A percentile compares a stretch with the other conserved stretches of the same genome.
phyloP scores from a whole-genome alignment of 2,329 filamentous ascomycete species.

The Talaromyces islandicus region DNA sequence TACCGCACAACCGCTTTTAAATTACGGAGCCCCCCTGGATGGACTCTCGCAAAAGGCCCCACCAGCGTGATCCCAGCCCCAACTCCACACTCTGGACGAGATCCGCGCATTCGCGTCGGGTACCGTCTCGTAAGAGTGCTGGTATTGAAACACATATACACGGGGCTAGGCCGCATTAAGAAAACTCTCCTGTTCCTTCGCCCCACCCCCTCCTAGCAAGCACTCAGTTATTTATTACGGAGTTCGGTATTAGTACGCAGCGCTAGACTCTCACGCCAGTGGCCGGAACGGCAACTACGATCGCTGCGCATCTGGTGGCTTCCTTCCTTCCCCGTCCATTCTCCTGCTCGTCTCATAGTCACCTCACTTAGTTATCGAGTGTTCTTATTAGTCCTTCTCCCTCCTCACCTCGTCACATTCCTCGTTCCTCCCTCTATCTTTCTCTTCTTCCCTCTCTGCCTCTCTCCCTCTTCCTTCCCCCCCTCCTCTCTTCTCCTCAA shows the following conservation, averaged over 20 bases:
- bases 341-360: not conserved
- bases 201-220: not conserved
- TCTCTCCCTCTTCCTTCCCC: not conserved
- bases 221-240: not conserved
- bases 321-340: slow-evolving; percentile 6
- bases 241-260: not conserved
- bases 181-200: slow-evolving; percentile 1
- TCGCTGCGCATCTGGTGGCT: slow-evolving; percentile 10
- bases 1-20: not conserved
- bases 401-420: slow-evolving; percentile 6
- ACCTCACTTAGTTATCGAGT: not conserved
- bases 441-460: no score
- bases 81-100: not conserved
- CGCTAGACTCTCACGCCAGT: not conserved
- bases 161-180: not conserved
- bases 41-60: not conserved
- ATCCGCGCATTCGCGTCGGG: slow-evolving; percentile 8
- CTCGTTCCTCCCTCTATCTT: slow-evolving; percentile 3
- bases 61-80: not conserved
- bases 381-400: not conserved
- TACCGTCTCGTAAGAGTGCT: slow-evolving; percentile 1
- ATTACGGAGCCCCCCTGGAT: not conserved
- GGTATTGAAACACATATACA: slow-evolving; percentile 1
- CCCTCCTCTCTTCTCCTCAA: not conserved
- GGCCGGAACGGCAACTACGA: slow-evolving; percentile 4